Evolutionary conservation across 2,329 filamentous ascomycete genomes (phyloP).

Genomic region (Neurospora sp.): DNA sequence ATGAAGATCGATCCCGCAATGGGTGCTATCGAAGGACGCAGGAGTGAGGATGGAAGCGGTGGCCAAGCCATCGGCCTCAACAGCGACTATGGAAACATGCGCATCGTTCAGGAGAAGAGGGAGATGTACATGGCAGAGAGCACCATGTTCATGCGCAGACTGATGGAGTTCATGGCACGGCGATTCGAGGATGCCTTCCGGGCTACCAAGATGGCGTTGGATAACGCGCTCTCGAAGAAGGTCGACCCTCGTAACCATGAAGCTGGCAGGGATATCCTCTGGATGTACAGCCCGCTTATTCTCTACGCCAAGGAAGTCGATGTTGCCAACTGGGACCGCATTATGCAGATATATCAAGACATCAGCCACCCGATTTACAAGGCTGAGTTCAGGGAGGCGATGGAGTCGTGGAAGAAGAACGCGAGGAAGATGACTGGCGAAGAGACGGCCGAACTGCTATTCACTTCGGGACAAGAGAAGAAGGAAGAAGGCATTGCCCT

Average conservation of each 20-base stretch:
- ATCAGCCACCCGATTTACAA: conserved; percentile 70
- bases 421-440: conserved; percentile 67
- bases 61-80: conserved; percentile 46
- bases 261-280: conserved; percentile 61
- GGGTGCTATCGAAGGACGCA: conserved; percentile 39
- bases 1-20: conserved; percentile 82
- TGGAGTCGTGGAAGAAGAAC: conserved; percentile 70
- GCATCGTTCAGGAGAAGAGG: conserved; percentile 88
- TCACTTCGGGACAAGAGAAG: conserved; percentile 78
- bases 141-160: conserved; percentile 63
- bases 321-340: conserved; percentile 66
- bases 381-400: conserved; percentile 69
- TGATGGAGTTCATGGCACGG: conserved; percentile 72
- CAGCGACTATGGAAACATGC: conserved; percentile 78
- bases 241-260: conserved; percentile 64
- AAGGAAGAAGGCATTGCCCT: conserved; percentile 63
- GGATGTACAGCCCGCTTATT: conserved; percentile 81
- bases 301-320: conserved; percentile 85
- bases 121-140: conserved; percentile 77
- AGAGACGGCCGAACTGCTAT: conserved; percentile 68
- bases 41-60: conserved; percentile 38
- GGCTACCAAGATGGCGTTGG: conserved; percentile 56
- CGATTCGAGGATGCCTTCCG: conserved; percentile 70
- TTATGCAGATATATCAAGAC: conserved; percentile 73
- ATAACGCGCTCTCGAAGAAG: conserved; percentile 52